Base-by-base conservation (phyloP, 2,329 filamentous ascomycete genomes). In the Epichloe coenophiala region DNA sequence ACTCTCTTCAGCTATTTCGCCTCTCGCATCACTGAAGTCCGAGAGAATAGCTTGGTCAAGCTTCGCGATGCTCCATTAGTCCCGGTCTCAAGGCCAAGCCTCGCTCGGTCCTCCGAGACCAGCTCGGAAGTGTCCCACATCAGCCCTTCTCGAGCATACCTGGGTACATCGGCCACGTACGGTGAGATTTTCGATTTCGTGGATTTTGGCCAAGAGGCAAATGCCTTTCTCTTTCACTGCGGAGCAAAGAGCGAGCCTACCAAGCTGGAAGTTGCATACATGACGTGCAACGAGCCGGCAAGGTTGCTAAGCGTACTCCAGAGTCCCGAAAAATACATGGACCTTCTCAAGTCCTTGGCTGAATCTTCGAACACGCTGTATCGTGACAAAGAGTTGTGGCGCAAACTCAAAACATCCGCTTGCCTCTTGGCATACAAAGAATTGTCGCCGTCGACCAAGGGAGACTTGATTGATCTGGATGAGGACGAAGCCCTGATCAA, bases 171-270 rank as follows among this genome's bases (percentile, higher is more conserved):
- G 5, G 64, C 69, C 2, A 75, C 73, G 7, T 98, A 94, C 60
- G 85, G 81, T 11, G 86, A 95, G 35, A 94, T 98, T 35, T 95
- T 98, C 57, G 89, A 97, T 63, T 98, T 96, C 66, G 90, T 97
- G 13, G 87, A 97, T 63, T 98, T 96, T 68, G 89, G 91, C 0
- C 71, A 76, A 36, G 83, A 91, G 62, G 91, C 88, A 2, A 97
- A 97, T 60, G 74, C 85, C 0, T 98, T 98, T 60, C 70, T 98
- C 17, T 79, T 89, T 58, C 86, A 87, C 55, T 88, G 90, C 56
- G 93, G 93, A 9, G 91, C 89, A 3, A 96, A 95, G 66, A 83
- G 80, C 55, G 91, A 98, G 65, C 93, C 93, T 4, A 94, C 85
- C 3, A 93, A 87, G 59, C 65, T 79, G 3, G 93, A 98, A 65